Percentiles rank a stretch among this genome's conserved stretches.
Conservation (phyloP, 257 asterid species). For the Thymus mandschuricus region DNA sequence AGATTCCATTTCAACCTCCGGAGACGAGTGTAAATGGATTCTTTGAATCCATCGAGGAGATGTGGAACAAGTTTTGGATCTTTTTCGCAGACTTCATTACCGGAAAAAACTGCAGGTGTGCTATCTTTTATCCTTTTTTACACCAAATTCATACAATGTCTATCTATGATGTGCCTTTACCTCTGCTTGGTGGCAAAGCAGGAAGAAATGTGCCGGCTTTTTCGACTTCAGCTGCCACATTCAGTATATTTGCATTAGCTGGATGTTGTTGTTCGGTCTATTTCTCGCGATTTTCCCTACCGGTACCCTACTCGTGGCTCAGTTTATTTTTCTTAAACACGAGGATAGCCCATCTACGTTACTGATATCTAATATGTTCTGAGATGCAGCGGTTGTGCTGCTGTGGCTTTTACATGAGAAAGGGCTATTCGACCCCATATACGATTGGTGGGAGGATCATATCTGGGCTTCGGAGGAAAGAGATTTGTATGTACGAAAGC, state of each 20-base stretch:
- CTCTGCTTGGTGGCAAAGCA: slow-evolving; percentile 41
- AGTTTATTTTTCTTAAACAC: not conserved
- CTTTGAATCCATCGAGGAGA: slow-evolving; percentile 73
- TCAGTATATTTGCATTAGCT: slow-evolving; percentile 82
- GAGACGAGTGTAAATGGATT: slow-evolving; percentile 66
- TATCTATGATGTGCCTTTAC: not conserved
- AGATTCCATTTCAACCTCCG: slow-evolving; percentile 92
- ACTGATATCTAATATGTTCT: slow-evolving; percentile 20
- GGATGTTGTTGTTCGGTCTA: slow-evolving; percentile 79
- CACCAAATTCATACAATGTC: no score
- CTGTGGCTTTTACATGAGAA: slow-evolving; percentile 88
- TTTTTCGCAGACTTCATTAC: slow-evolving; percentile 63
- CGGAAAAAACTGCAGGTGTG: slow-evolving; percentile 90
- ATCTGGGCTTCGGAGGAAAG: slow-evolving; percentile 45
- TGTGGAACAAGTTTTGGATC: slow-evolving; percentile 70
- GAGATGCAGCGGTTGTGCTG: slow-evolving; percentile 64
- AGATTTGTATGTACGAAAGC: slow-evolving; percentile 31
- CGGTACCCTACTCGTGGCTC: slow-evolving; percentile 46
- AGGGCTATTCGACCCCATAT: slow-evolving; percentile 83
- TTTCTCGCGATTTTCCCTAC: slow-evolving; percentile 81
- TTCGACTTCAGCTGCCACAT: slow-evolving; percentile 89
- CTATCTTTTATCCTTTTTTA: not conserved
- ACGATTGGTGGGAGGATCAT: slow-evolving; percentile 99
- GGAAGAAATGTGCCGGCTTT: slow-evolving; percentile 77
- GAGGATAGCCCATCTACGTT: not conserved